Evolutionary conservation across 2,329 filamentous ascomycete genomes (phyloP), one percentile per base, ranked within the genome.

Genomic region (Aspergillus flavus): DNA sequence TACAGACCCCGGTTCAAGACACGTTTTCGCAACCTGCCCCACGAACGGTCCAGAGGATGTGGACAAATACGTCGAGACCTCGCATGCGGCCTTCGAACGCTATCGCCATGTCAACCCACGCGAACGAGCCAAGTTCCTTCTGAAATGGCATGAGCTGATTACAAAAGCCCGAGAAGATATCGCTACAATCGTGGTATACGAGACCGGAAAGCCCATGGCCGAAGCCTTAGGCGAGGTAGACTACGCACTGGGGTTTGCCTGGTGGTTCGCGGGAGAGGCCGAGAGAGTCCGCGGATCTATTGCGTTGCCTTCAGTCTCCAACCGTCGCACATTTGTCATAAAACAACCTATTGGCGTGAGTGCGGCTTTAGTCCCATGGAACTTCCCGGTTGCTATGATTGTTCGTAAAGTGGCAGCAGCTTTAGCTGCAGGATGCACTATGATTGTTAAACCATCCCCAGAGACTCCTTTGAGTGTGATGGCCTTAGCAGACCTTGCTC

Each of bases 291-390:
- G 84, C 32, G 90, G 91, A 16, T 84, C 84, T 0, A 83, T 89
- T 5, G 84, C 86, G 52, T 81, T 83, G 0, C 84, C 88, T 0
- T 81, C 89, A 0, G 78, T 86, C 0, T 86, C 90, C 0, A 86
- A 87, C 41, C 81, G 91, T 6, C 83, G 90, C 16, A 83, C 89
- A 2, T 86, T 94, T 64, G 90, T 89, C 0, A 85, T 93, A 68
- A 94, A 94, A 79, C 89, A 91, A 75, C 89, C 89, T 0, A 84
- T 91, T 63, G 89, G 89, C 61, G 88, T 91, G 11, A 83, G 85
- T 0, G 89, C 84, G 0, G 89, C 89, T 0, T 78, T 92, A 16
- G 88, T 91, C 1, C 89, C 89, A 5, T 92, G 89, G 89, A 90
- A 92, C 70, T 91, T 90, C 88, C 0, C 30, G 1, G 82, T 90